A percentile compares a stretch with the other conserved stretches of the same genome.
phyloP scores from a whole-genome alignment of 345 rosid species.

The Ailanthus altissimus region DNA sequence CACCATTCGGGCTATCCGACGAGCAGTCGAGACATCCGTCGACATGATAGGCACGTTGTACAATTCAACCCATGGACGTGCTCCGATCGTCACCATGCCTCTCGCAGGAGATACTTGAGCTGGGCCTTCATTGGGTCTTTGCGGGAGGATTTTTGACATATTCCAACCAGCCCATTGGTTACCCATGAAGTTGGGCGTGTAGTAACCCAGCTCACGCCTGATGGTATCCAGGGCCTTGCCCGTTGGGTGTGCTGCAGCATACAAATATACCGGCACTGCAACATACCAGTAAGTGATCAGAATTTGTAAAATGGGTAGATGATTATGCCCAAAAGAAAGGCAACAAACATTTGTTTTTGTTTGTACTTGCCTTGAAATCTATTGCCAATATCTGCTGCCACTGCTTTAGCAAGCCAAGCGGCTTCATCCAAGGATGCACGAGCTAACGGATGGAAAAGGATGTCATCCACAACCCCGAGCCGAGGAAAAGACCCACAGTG shows the following conservation, averaged over 20 bases:
- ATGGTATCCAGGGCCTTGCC: conserved; percentile 56
- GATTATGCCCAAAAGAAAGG: not conserved
- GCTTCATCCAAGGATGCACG: conserved; percentile 58
- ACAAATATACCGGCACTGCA: too few relatives aligned
- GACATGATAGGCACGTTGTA: conserved; percentile 57
- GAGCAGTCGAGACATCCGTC: conserved; percentile 40
- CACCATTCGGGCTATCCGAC: conserved; percentile 54
- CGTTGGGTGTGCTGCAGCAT: conserved; percentile 60
- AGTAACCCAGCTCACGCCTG: conserved; percentile 61
- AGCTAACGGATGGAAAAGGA: conserved; percentile 58
- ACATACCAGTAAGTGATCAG: too few relatives aligned
- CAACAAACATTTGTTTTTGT: too few relatives aligned
- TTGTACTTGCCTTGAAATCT: conserved; percentile 47
- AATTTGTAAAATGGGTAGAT: not conserved
- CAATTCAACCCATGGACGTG: conserved; percentile 47
- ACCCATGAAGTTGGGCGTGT: conserved; percentile 58
- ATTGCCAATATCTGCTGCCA: conserved; percentile 54
- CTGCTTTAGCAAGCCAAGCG: conserved; percentile 61
- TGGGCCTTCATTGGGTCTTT: conserved; percentile 54
- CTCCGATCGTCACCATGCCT: conserved; percentile 59
- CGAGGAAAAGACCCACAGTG: conserved; percentile 62
- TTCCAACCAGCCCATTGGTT: conserved; percentile 62
- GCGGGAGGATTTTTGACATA: conserved; percentile 33
- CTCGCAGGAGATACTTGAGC: conserved; percentile 36
- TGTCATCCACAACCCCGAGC: conserved; percentile 64